These are phyloP conservation scores for Pouteria glomerata DNA, from an alignment of 148 eudicot genomes.

Conservation along the genomic window DNA sequence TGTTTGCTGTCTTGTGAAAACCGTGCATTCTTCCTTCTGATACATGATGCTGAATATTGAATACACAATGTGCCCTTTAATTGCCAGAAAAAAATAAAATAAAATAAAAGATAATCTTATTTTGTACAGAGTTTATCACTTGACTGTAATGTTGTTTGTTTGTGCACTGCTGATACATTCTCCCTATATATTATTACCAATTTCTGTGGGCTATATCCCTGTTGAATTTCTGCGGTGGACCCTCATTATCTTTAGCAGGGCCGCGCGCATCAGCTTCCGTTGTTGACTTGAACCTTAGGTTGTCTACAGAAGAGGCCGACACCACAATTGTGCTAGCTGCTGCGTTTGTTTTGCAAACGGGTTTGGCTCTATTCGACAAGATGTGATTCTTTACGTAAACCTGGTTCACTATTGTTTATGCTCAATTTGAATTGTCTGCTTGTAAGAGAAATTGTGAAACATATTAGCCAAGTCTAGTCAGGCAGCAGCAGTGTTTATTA, in stretches of 20 bases:
- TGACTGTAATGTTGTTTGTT: background rate
- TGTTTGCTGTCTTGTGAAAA: background rate
- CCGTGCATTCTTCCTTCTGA: no score
- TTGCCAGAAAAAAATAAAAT: no score
- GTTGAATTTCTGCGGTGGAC: slow-evolving; percentile 80
- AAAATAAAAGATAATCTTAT: no score
- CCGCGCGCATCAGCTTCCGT: slow-evolving; percentile 66
- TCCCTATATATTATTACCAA: slow-evolving; percentile 28
- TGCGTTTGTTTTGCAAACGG: slow-evolving; percentile 75
- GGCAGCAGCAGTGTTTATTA: background rate
- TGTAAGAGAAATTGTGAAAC: background rate
- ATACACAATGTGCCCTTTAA: background rate
- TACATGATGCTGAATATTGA: no score
- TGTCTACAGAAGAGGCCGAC: slow-evolving; percentile 52
- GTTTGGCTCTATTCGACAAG: slow-evolving; percentile 81
- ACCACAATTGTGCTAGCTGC: slow-evolving; percentile 53
- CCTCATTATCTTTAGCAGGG: slow-evolving; percentile 58
- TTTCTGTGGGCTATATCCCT: slow-evolving; percentile 78
- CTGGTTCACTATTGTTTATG: background rate
- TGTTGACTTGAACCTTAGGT: slow-evolving; percentile 65
- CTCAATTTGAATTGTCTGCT: background rate
- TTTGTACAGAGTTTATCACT: background rate
- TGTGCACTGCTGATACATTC: background rate
- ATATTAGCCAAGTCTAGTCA: background rate
- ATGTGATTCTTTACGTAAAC: slow-evolving; percentile 68